These are phyloP conservation scores for Teunomyces pallodes DNA, from an alignment of 805 yeast species.

Conservation along the genomic window DNA sequence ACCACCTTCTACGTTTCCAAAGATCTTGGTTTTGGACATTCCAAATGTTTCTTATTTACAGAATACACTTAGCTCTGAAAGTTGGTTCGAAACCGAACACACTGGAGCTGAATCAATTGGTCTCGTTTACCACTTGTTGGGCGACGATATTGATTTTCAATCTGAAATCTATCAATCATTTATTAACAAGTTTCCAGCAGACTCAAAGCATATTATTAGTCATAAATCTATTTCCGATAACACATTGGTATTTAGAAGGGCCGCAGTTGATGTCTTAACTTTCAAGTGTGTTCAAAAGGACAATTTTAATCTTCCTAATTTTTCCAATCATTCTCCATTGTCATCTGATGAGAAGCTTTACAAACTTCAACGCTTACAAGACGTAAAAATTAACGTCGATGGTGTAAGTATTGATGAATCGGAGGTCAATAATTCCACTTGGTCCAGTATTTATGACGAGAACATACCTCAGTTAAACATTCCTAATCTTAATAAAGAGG, in stretches of 20 bases:
- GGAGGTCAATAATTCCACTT: conserved; percentile 15
- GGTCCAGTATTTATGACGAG: conserved; percentile 33
- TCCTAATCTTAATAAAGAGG: conserved; percentile 11
- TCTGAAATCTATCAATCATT: conserved; percentile 46
- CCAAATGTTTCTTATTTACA: conserved; percentile 50
- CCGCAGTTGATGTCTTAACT: conserved; percentile 53
- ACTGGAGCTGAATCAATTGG: conserved; percentile 40
- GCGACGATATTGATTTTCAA: conserved; percentile 51
- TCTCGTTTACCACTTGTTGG: conserved; percentile 74
- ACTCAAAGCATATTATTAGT: conserved; percentile 64
- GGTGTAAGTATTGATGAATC: conserved; percentile 22
- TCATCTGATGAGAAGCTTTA: background rate
- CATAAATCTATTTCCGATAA: conserved; percentile 67
- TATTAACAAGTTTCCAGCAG: conserved; percentile 50
- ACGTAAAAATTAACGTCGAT: conserved; percentile 20
- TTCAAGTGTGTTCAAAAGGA: conserved; percentile 51
- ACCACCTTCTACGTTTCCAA: conserved; percentile 53
- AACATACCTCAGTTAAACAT: conserved; percentile 19
- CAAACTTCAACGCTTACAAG: conserved; percentile 34
- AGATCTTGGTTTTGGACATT: conserved; percentile 68
- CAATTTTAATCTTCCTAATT: conserved; percentile 41
- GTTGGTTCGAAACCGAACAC: conserved; percentile 35
- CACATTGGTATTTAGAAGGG: conserved; percentile 53
- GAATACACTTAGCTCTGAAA: conserved; percentile 22
- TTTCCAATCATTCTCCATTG: conserved; percentile 19